Evolutionary conservation across 2,329 filamentous ascomycete species (phyloP).

Genomic region (Hypomyces rosellus): DNA sequence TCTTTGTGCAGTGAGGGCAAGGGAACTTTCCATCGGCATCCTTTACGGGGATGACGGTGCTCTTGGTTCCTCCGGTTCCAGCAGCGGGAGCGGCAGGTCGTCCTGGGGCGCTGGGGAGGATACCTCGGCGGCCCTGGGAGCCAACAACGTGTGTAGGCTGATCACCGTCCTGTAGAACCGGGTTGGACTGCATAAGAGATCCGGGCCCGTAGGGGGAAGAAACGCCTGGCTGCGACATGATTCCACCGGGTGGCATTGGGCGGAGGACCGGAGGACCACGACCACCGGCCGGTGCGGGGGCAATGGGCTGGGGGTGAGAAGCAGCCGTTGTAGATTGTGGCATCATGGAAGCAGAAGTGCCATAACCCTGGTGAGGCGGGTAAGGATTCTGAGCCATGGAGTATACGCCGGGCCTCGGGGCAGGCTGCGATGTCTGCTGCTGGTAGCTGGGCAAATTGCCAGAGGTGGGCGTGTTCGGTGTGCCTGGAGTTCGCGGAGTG

Average conservation of each 20-base stretch:
- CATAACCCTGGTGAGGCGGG: slow-evolving; percentile 48
- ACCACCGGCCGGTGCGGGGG: slow-evolving; percentile 58
- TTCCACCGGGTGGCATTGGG: slow-evolving; percentile 63
- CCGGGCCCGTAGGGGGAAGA: slow-evolving; percentile 55
- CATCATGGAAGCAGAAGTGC: slow-evolving; percentile 55
- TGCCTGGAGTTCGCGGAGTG: slow-evolving; percentile 56
- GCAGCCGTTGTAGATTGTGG: slow-evolving; percentile 60
- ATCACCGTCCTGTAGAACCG: slow-evolving; percentile 50
- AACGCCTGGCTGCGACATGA: slow-evolving; percentile 53
- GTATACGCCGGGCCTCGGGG: slow-evolving; percentile 43
- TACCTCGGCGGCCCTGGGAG: slow-evolving; percentile 85
- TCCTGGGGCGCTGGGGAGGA: slow-evolving; percentile 84
- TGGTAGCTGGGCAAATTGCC: slow-evolving; percentile 49
- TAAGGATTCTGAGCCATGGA: slow-evolving; percentile 53
- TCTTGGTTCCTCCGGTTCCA: slow-evolving; percentile 66
- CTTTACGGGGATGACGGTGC: slow-evolving; percentile 80
- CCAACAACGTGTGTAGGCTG: slow-evolving; percentile 88
- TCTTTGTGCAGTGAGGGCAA: slow-evolving; percentile 97
- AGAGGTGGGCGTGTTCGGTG: slow-evolving; percentile 55
- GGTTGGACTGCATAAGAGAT: slow-evolving; percentile 50
- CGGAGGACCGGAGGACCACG: slow-evolving; percentile 55
- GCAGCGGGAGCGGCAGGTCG: slow-evolving; percentile 69
- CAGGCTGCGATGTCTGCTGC: slow-evolving; percentile 42
- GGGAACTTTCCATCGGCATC: slow-evolving; percentile 97
- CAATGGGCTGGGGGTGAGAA: slow-evolving; percentile 69